phyloP scores from a whole-genome alignment of 495 filamentous ascomycete species.

The Pseudevernia furfuracea region DNA sequence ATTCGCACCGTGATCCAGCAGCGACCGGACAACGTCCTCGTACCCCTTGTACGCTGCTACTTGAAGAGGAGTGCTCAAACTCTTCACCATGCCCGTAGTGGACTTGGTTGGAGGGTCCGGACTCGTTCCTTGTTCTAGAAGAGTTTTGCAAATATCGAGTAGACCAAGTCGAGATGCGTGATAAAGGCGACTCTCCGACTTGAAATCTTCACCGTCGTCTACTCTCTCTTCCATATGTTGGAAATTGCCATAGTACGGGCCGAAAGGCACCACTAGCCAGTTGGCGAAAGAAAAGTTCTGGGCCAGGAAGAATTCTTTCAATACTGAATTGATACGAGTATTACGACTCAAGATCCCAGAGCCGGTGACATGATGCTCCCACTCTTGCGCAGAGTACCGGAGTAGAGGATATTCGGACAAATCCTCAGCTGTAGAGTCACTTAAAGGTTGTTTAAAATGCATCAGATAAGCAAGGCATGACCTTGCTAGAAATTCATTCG shows the following conservation, averaged over 20 bases:
- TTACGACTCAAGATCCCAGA: background rate
- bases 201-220: background rate
- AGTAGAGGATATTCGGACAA: background rate
- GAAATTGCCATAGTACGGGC: background rate
- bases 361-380: background rate
- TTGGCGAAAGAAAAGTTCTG: background rate
- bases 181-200: background rate
- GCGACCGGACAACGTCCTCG: constrained; percentile 22
- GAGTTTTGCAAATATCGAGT: background rate
- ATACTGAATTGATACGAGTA: background rate
- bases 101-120: background rate
- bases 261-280: background rate
- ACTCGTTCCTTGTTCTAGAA: background rate
- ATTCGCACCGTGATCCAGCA: constrained; percentile 25
- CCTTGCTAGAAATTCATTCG: background rate
- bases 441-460: background rate
- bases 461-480: background rate
- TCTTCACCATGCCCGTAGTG: background rate
- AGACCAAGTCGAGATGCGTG: background rate
- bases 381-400: background rate
- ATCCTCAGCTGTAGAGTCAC: background rate
- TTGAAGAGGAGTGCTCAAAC: constrained; percentile 24
- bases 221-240: background rate
- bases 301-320: background rate
- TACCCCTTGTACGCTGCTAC: constrained; percentile 29